These are phyloP conservation scores for Puccinia triticina DNA, from an alignment of 1,284 basidiomycete species.

Conservation along the genomic window DNA sequence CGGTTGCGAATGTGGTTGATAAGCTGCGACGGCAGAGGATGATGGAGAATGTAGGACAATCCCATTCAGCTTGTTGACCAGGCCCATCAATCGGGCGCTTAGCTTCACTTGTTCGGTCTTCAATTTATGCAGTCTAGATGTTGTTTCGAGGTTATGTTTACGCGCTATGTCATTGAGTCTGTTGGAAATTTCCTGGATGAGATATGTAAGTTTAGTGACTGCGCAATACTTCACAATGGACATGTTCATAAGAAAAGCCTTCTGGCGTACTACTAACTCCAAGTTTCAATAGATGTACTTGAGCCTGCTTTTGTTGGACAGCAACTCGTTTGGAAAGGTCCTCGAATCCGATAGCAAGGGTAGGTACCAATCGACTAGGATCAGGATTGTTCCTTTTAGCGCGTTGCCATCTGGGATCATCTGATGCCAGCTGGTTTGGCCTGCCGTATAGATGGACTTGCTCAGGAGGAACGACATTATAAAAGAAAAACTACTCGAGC, in stretches of 20 bases:
- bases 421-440: slow-evolving; percentile 23
- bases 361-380: slow-evolving; percentile 41
- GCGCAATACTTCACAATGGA: not conserved
- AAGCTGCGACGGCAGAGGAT: slow-evolving; percentile 1
- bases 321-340: slow-evolving; percentile 33
- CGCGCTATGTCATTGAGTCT: slow-evolving; percentile 35
- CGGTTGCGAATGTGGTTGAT: slow-evolving; percentile 10
- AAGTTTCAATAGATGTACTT: slow-evolving; percentile 28
- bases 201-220: not conserved
- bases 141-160: slow-evolving; percentile 33
- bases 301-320: slow-evolving; percentile 38
- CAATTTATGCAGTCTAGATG: slow-evolving; percentile 31
- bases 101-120: slow-evolving; percentile 35
- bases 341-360: slow-evolving; percentile 43
- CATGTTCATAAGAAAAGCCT: not conserved
- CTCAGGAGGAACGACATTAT: slow-evolving; percentile 43
- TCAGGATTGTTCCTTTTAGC: slow-evolving; percentile 43
- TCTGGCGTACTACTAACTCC: not conserved
- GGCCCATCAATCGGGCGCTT: slow-evolving; percentile 10
- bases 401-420: slow-evolving; percentile 31
- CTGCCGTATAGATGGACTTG: slow-evolving; percentile 43
- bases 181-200: slow-evolving; percentile 32
- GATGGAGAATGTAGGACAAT: slow-evolving; percentile 13
- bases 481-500: slow-evolving; percentile 40
- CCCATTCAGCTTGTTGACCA: slow-evolving; percentile 21